These are phyloP conservation scores for Fragilaria crotonensis DNA, from an alignment of 108 stramenopile species.

Conservation along the genomic window DNA sequence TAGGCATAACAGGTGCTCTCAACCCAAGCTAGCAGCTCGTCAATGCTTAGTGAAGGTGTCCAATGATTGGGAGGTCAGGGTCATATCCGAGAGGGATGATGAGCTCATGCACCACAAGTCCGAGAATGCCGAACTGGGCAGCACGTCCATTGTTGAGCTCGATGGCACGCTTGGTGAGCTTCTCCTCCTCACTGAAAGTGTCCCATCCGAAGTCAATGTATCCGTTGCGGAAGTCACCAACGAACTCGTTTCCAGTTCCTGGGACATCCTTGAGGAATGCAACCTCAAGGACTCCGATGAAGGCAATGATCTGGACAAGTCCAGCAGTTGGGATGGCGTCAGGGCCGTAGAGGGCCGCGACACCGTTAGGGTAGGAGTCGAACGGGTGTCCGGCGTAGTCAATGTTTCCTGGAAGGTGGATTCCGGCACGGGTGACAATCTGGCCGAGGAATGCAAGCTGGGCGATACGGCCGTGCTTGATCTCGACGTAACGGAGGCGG, in stretches of 20 bases:
- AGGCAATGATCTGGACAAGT: too few species aligned
- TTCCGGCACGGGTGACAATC: constrained; percentile 54
- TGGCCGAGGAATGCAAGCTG: constrained; percentile 73
- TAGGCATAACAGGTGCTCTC: too few species aligned
- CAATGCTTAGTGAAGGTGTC: constrained; percentile 27
- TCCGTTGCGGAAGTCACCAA: constrained; percentile 69
- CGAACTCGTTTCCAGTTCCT: constrained; percentile 34
- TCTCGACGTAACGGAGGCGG: constrained; percentile 60
- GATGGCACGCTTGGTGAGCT: constrained; percentile 71
- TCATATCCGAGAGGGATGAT: constrained; percentile 42
- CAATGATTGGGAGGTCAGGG: constrained; percentile 43
- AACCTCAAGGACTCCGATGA: constrained; percentile 58
- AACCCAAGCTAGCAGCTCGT: too few species aligned
- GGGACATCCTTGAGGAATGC: constrained; percentile 53
- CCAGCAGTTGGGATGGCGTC: constrained; percentile 48
- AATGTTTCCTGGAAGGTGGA: too few species aligned
- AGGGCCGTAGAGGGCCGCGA: constrained; percentile 39
- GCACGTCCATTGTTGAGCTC: constrained; percentile 89
- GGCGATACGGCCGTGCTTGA: too few species aligned
- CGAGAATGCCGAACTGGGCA: constrained; percentile 60
- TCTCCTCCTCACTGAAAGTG: constrained; percentile 37
- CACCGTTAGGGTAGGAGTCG: constrained; percentile 55
- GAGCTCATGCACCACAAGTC: constrained; percentile 55
- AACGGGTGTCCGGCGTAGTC: constrained; percentile 53
- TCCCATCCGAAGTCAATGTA: constrained; percentile 69